Evolutionary conservation across 768 basidiomycete genomes (phyloP).

Genomic region (Polyporus arcularius): DNA sequence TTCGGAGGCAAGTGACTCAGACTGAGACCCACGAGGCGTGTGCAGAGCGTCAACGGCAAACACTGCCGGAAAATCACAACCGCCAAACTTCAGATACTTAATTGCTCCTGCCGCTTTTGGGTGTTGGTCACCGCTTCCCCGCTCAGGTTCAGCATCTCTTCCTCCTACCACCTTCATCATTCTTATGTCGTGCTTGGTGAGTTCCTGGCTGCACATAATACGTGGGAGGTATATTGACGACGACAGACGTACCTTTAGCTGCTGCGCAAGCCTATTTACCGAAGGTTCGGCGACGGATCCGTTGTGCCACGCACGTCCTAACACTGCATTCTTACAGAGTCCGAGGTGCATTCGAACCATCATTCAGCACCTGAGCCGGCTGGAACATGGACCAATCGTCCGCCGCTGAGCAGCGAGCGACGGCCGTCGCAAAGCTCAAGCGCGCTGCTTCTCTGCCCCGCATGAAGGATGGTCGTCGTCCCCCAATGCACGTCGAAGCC

Average conservation of each 20-base stretch:
- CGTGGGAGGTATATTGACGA: not conserved
- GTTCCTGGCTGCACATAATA: not conserved
- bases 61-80: constrained; percentile 7
- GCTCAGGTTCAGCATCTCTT: constrained; percentile 2
- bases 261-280: constrained; percentile 14
- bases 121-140: constrained; percentile 14
- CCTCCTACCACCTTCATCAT: constrained; percentile 4
- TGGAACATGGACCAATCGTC: constrained; percentile 40
- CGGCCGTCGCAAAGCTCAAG: constrained; percentile 87
- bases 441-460: constrained; percentile 89
- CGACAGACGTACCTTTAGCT: constrained; percentile 3
- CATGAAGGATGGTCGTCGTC: constrained; percentile 88
- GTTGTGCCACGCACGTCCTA: constrained; percentile 19
- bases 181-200: constrained; percentile 25
- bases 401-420: constrained; percentile 79
- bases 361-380: constrained; percentile 19
- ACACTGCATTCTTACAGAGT: constrained; percentile 26
- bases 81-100: constrained; percentile 1
- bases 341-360: constrained; percentile 27
- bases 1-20: constrained; percentile 2
- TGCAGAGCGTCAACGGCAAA: not conserved
- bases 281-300: constrained; percentile 14
- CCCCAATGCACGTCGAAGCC: constrained; percentile 82
- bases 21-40: constrained; percentile 14
- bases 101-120: not conserved